Base-by-base conservation (phyloP, 495 filamentous ascomycete species). In the Hyaloscypha finlandica region DNA sequence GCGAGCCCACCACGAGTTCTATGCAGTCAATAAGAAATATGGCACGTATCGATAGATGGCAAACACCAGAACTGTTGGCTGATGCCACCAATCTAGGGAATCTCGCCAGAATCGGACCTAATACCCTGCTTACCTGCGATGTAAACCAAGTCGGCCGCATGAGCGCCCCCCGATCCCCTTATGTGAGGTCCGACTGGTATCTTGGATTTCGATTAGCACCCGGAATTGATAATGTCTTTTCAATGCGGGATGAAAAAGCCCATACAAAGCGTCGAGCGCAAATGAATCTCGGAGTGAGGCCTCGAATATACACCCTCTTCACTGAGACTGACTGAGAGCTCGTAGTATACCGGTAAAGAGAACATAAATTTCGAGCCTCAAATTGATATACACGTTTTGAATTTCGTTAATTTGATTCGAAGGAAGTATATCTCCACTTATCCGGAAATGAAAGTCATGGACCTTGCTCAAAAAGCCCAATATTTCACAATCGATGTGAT, bases 401-500 rank as follows among this genome's bases (percentile, higher is more conserved):
- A 72, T 25, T 67, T 79, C 9, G 31, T 48, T 80, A 45, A 61
- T 31, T 66, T 72, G 20, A 73, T 79, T 67, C 53, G 66, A 20
- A 57, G 45, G 6, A 77, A 79, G 64, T 84, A 83, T 45, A 30
- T 69, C 19, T 52, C 67, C 0, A 29, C 29, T 68, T 63, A 29
- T 19, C 22, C 30, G 6, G 20, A 65, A 11, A 67, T 67, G 9
- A 73, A 70, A 45, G 70, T 74, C 1, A 77, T 84, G 71, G 80
- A 84, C 68, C 63, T 84, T 25, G 79, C 78, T 6, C 67, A 59
- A 14, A 78, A 76, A 54, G 70, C 75, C 0, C 75, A 78, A 33
- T 84, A 74, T 64, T 76, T 82, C 56, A 80, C 81, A 25, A 72
- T 83, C 8, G 82, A 85, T 59, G 77, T 82, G 8, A 79, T 84